Percentiles rank a stretch among this genome's conserved stretches.
Evolutionary conservation across 2,329 filamentous ascomycete genomes (phyloP).

Genomic region (Lasiodiplodia gonubiensis): DNA sequence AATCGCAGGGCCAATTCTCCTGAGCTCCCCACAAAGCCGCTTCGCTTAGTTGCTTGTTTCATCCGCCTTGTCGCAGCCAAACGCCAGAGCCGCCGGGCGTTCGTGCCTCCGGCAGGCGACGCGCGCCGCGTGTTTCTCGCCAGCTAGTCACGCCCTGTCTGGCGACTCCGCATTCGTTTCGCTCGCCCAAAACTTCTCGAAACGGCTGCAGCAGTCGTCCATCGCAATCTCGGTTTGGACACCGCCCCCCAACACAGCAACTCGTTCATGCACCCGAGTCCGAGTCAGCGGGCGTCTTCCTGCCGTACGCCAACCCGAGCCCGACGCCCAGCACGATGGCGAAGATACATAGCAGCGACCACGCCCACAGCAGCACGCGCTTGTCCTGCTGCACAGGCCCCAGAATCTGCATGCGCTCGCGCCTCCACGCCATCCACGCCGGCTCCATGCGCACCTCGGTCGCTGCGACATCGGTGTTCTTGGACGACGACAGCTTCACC

Average conservation of each 20-base stretch:
- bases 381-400: slow-evolving; percentile 26
- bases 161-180: background rate
- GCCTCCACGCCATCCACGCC: slow-evolving; percentile 22
- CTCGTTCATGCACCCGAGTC: slow-evolving; percentile 14
- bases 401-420: slow-evolving; percentile 24
- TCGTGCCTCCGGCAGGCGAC: background rate
- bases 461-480: background rate
- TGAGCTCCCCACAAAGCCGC: slow-evolving; percentile 3
- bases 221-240: slow-evolving; percentile 10
- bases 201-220: background rate
- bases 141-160: slow-evolving; percentile 11
- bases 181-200: background rate
- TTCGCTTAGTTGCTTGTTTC: slow-evolving; percentile 22
- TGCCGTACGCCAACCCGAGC: slow-evolving; percentile 12
- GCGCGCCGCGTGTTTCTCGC: slow-evolving; percentile 19
- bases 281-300: background rate
- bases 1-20: slow-evolving; percentile 11
- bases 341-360: slow-evolving; percentile 14
- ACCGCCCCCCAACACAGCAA: background rate
- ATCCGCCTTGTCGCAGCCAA: slow-evolving; percentile 7
- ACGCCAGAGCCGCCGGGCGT: background rate
- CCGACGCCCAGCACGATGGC: slow-evolving; percentile 21
- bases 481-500: slow-evolving; percentile 7
- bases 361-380: slow-evolving; percentile 21
- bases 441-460: slow-evolving; percentile 19